A percentile compares a stretch with the other conserved stretches of the same genome.
Conservation (phyloP, 73 alveolate species). For the Tetrahymena elliotti region DNA sequence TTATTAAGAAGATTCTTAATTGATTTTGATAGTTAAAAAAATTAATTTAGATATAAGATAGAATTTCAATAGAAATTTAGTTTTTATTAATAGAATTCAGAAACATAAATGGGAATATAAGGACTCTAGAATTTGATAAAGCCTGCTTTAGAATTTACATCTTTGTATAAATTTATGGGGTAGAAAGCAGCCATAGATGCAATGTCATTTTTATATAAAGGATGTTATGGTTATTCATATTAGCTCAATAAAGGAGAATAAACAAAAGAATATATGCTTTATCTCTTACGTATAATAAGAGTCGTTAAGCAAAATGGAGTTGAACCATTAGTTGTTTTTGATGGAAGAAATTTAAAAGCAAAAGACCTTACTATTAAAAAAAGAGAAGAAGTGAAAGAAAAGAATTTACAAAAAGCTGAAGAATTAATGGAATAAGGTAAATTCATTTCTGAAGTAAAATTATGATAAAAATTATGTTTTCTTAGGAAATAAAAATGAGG, state of each 20-base stretch:
- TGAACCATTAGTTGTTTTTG: conserved; percentile 84
- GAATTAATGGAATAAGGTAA: conserved; percentile 60
- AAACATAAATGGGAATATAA: conserved; percentile 62
- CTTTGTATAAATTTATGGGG: conserved; percentile 62
- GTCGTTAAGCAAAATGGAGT: conserved; percentile 63
- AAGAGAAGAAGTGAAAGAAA: conserved; percentile 47
- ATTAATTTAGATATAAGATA: no score
- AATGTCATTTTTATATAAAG: conserved; percentile 93
- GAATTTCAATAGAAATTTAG: not conserved
- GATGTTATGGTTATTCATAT: conserved; percentile 79
- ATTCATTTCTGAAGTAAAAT: not conserved
- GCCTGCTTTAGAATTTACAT: conserved; percentile 52
- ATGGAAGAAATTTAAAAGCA: conserved; percentile 81
- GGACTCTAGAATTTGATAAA: conserved; percentile 58
- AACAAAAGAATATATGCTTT: conserved; percentile 72
- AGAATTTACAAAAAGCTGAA: conserved; percentile 64
- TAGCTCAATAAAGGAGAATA: conserved; percentile 56
- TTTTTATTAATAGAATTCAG: not conserved
- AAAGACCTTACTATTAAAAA: conserved; percentile 68
- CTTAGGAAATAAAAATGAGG: conserved; percentile 59
- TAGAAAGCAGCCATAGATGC: conserved; percentile 88
- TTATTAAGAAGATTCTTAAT: not conserved
- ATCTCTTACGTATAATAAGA: conserved; percentile 78
- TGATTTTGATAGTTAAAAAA: no score
- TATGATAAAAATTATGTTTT: not conserved